Evolutionary conservation across 2,329 filamentous ascomycete species (phyloP).

Genomic region (Pseudogymnoascus verrucosus): DNA sequence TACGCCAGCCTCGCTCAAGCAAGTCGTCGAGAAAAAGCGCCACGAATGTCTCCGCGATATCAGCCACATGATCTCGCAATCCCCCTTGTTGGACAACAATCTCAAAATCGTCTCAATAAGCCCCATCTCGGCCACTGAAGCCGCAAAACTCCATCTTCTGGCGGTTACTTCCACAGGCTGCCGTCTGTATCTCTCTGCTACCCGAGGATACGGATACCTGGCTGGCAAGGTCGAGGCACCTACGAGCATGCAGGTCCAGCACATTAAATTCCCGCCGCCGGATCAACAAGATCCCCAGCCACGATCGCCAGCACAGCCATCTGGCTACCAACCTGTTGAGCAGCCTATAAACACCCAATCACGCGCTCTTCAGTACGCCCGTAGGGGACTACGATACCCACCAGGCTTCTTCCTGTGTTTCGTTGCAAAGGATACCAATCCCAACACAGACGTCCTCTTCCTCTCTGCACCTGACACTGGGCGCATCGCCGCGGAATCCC

Average conservation of each 20-base stretch:
- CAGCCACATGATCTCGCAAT: constrained; percentile 71
- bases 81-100: constrained; percentile 59
- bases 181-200: constrained; percentile 85
- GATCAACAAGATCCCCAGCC: constrained; percentile 28
- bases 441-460: constrained; percentile 63
- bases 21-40: constrained; percentile 56
- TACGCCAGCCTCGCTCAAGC: constrained; percentile 48
- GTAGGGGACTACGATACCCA: constrained; percentile 56
- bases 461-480: constrained; percentile 82
- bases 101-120: constrained; percentile 77
- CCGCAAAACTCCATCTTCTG: constrained; percentile 78
- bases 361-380: constrained; percentile 40
- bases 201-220: constrained; percentile 59
- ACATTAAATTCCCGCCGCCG: constrained; percentile 83
- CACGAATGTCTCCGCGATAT: constrained; percentile 62
- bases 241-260: constrained; percentile 95
- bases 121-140: constrained; percentile 71
- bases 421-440: constrained; percentile 52
- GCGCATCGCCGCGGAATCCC: constrained; percentile 57
- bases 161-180: constrained; percentile 86
- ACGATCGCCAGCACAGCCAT: constrained; percentile 23
- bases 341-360: constrained; percentile 33
- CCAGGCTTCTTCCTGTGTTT: constrained; percentile 92
- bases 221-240: constrained; percentile 51
- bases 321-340: constrained; percentile 19